Evolutionary conservation across 176 grass and related monocot species (phyloP).

Genomic region (Carex scoparia): DNA sequence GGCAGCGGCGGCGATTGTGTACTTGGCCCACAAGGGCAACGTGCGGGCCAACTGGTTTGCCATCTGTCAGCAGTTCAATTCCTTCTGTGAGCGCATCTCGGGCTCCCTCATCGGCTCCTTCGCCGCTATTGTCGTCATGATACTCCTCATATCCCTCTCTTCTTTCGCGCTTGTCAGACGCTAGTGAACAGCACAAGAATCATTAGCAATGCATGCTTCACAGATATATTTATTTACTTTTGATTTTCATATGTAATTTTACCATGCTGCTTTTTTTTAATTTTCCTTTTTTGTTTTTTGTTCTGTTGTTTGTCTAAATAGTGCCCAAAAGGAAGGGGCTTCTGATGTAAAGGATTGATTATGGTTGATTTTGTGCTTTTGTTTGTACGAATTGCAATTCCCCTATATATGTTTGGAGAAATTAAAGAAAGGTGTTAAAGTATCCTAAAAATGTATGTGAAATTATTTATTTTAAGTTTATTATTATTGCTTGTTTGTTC

Average conservation of each 20-base stretch:
- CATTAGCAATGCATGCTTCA: background rate
- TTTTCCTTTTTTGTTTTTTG: background rate
- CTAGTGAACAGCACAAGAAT: background rate
- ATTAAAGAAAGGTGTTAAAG: background rate
- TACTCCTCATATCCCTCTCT: constrained; percentile 38
- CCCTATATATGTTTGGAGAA: background rate
- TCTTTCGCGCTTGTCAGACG: constrained; percentile 31
- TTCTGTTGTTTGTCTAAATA: background rate
- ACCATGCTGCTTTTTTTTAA: background rate
- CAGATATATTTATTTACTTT: background rate
- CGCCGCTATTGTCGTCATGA: constrained; percentile 37
- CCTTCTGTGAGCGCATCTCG: constrained; percentile 62
- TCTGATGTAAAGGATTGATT: background rate
- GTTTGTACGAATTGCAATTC: background rate
- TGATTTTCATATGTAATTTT: background rate
- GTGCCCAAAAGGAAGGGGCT: background rate
- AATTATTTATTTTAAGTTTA: background rate
- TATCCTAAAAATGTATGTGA: background rate
- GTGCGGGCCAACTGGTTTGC: constrained; percentile 57
- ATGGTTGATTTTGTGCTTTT: background rate
- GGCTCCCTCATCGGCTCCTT: constrained; percentile 60
- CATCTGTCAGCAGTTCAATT: constrained; percentile 65
- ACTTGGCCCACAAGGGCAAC: constrained; percentile 63
- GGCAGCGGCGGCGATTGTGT: constrained; percentile 48
- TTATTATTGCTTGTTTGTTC: background rate